Evolutionary conservation across 2,329 filamentous ascomycete species (phyloP).

Genomic region (Lanzia echinophila): DNA sequence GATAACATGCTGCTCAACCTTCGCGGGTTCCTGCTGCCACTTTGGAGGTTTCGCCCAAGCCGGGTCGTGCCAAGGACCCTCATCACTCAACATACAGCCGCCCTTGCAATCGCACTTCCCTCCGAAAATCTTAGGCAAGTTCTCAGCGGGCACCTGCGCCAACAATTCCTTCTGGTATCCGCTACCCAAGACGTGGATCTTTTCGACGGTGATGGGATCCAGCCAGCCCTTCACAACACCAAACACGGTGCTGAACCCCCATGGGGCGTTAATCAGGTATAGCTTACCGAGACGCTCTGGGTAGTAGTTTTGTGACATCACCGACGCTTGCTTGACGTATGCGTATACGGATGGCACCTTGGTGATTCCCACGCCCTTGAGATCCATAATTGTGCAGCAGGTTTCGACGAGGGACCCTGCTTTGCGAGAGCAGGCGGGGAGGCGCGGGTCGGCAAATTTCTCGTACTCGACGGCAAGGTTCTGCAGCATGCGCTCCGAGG

Average conservation of each 20-base stretch:
- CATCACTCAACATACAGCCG: constrained; percentile 81
- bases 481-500: constrained; percentile 85
- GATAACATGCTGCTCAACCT: constrained; percentile 37
- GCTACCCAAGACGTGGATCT: constrained; percentile 84
- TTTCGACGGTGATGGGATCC: constrained; percentile 91
- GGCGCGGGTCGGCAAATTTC: constrained; percentile 84
- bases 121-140: constrained; percentile 80
- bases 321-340: constrained; percentile 79
- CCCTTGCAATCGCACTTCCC: constrained; percentile 75
- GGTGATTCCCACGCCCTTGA: constrained; percentile 84
- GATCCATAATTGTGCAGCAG: constrained; percentile 96
- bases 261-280: constrained; percentile 96
- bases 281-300: constrained; percentile 92
- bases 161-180: constrained; percentile 80
- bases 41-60: constrained; percentile 60
- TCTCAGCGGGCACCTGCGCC: constrained; percentile 79
- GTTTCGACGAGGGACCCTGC: constrained; percentile 86
- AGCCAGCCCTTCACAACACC: constrained; percentile 85
- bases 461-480: constrained; percentile 98
- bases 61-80: constrained; percentile 78
- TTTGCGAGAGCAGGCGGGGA: constrained; percentile 94
- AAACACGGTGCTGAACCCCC: constrained; percentile 88
- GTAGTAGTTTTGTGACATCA: constrained; percentile 97
- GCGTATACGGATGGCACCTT: constrained; percentile 79
- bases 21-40: constrained; percentile 41